Conservation (phyloP, 345 rosid genomes). For the Hibiscus mutabilis region DNA sequence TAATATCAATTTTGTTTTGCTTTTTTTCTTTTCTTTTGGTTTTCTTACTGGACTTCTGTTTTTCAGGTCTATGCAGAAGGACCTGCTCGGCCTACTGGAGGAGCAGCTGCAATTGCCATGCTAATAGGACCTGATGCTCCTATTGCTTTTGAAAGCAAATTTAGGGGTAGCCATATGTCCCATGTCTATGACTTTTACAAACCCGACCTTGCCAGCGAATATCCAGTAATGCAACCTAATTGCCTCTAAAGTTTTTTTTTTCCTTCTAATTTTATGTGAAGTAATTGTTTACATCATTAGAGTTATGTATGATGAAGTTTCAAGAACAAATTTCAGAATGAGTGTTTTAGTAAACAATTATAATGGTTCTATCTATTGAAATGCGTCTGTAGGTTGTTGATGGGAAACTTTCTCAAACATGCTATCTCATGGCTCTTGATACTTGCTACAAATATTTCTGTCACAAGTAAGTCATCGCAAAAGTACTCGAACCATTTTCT, state of each 20-base stretch:
- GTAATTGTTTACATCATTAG: background rate
- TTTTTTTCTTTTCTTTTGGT: background rate
- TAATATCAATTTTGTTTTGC: background rate
- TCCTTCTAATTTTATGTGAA: background rate
- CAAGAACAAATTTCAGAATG: background rate
- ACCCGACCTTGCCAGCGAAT: conserved; percentile 98
- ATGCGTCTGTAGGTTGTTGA: conserved; percentile 76
- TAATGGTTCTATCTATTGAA: background rate
- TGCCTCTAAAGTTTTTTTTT: background rate
- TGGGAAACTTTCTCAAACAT: conserved; percentile 98
- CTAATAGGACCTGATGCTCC: conserved; percentile 95
- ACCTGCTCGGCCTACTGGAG: conserved; percentile 99
- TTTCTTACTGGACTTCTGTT: conserved; percentile 15
- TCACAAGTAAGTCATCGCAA: conserved; percentile 50
- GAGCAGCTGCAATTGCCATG: conserved; percentile 96
- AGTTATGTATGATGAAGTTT: background rate
- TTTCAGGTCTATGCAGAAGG: conserved; percentile 99
- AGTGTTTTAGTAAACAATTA: background rate
- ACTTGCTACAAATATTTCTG: conserved; percentile 77
- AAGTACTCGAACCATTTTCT: background rate
- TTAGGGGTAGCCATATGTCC: conserved; percentile 92
- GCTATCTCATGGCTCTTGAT: conserved; percentile 97
- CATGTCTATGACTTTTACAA: conserved; percentile 99
- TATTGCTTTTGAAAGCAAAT: conserved; percentile 84
- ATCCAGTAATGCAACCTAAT: conserved; percentile 53